Evolutionary conservation across 441 rosid genomes (phyloP), one percentile per base, ranked within the genome.

Genomic region (Brassica hybrid): DNA sequence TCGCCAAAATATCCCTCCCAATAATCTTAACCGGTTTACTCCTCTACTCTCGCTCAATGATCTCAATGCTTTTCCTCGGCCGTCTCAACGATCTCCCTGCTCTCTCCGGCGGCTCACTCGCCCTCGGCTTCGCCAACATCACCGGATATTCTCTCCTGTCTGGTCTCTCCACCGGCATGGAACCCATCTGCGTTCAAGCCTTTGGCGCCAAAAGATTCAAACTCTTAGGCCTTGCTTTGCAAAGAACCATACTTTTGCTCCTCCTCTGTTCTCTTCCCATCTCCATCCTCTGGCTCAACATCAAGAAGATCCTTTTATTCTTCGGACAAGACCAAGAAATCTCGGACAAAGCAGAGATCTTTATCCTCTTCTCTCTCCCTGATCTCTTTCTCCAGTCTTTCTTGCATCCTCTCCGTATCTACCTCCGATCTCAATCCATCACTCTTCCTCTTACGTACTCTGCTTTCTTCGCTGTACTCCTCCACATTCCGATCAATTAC

Each of bases 41-140:
- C 14, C 89, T 94, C 75, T 94, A 92, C 82, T 89, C 94, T 73
- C 97, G 97, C 17, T 91, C 98, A 43, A 85, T 92, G 91, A 88
- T 94, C 76, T 94, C 98, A 68, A 89, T 94, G 98, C 89, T 94
- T 69, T 94, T 92, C 78, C 97, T 94, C 0, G 97, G 98, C 74
- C 89, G 87, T 65, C 86, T 91, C 1, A 97, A 95, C 7, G 93
- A 94, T 4, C 88, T 94, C 11, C 50, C 76, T 63, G 74, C 97
- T 17, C 79, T 94, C 50, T 97, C 98, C 3, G 91, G 97, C 0
- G 98, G 98, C 63, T 92, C 98, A 0, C 87, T 94, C 0, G 97
- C 98, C 4, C 79, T 92, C 3, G 98, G 97, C 3, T 91, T 94
- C 38, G 98, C 94, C 2, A 94, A 94, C 85, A 91, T 94, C 77